A percentile compares a stretch with the other conserved stretches of the same genome.
phyloP scores from a whole-genome alignment of 352 stramenopile species.

The Phytophthora ohioensis region DNA sequence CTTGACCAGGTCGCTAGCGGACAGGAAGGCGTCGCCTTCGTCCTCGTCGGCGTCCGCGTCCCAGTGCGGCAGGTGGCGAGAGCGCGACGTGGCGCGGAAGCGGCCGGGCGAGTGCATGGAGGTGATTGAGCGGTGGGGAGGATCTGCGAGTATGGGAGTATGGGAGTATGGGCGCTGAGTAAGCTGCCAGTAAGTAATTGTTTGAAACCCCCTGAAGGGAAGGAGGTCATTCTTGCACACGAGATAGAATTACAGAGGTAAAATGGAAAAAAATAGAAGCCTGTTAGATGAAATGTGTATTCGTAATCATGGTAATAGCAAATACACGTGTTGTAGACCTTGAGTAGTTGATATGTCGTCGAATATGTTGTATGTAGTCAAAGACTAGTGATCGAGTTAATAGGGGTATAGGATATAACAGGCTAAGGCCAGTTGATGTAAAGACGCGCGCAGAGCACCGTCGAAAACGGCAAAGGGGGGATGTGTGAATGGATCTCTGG shows the following conservation, averaged over 20 bases:
- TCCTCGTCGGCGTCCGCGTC: constrained; percentile 22
- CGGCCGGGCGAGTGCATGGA: constrained; percentile 31
- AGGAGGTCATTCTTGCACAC: constrained; percentile 29
- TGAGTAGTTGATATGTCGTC: not conserved
- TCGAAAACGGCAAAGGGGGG: not conserved
- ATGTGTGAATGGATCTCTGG: no score
- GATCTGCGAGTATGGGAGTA: constrained; percentile 9
- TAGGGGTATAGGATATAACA: not conserved
- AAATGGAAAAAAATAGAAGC: constrained; percentile 5
- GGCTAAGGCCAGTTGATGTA: constrained; percentile 17
- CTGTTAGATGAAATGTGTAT: not conserved
- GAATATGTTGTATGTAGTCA: not conserved
- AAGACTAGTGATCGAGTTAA: not conserved
- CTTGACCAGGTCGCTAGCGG: constrained; percentile 43
- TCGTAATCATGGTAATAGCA: no score
- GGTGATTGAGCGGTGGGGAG: not conserved
- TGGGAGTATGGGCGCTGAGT: constrained; percentile 1
- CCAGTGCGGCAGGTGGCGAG: constrained; percentile 25
- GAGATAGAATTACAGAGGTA: not conserved
- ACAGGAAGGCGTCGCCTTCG: constrained; percentile 37
- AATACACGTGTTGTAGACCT: not conserved
- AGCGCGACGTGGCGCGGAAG: constrained; percentile 26
- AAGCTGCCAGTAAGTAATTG: constrained; percentile 21
- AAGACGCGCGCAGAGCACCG: constrained; percentile 3
- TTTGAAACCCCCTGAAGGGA: constrained; percentile 20